phyloP scores from a whole-genome alignment of 345 rosid species.

The Arabis alpina region DNA sequence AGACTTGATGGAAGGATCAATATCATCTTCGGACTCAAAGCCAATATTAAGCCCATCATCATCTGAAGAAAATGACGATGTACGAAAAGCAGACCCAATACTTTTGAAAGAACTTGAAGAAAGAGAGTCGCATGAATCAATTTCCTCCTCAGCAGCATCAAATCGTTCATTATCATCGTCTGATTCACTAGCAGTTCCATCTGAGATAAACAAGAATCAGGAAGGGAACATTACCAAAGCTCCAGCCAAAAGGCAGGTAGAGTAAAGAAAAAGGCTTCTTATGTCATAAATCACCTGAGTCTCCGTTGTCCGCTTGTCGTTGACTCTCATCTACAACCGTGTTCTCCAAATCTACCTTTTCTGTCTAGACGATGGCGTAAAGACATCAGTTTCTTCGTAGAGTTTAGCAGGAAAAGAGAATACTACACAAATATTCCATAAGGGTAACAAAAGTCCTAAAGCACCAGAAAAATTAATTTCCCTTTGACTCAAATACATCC shows the following conservation, averaged over 20 bases:
- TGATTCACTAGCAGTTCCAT: constrained; percentile 77
- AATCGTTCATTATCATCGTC: constrained; percentile 87
- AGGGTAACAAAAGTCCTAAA: not conserved
- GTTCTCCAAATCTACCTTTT: constrained; percentile 98
- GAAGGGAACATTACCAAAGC: not conserved
- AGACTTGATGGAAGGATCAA: constrained; percentile 67
- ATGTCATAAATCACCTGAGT: constrained; percentile 53
- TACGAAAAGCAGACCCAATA: constrained; percentile 75
- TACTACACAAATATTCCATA: not conserved
- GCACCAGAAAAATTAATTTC: not conserved
- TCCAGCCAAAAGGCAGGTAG: not conserved
- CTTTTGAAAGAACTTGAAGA: constrained; percentile 92
- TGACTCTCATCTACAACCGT: constrained; percentile 99
- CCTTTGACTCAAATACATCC: not conserved
- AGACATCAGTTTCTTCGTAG: constrained; percentile 41
- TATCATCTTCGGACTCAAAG: constrained; percentile 68
- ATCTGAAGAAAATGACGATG: constrained; percentile 84
- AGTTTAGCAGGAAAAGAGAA: constrained; percentile 11
- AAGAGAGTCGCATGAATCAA: constrained; percentile 92
- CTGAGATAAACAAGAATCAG: constrained; percentile 43
- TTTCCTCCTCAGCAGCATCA: constrained; percentile 92
- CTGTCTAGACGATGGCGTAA: constrained; percentile 65
- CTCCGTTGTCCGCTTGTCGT: constrained; percentile 66
- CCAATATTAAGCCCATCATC: constrained; percentile 56
- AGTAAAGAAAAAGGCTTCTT: constrained; percentile 49